These are phyloP conservation scores for Wickerhamiella cacticola DNA, from an alignment of 805 yeast species.

Conservation along the genomic window DNA sequence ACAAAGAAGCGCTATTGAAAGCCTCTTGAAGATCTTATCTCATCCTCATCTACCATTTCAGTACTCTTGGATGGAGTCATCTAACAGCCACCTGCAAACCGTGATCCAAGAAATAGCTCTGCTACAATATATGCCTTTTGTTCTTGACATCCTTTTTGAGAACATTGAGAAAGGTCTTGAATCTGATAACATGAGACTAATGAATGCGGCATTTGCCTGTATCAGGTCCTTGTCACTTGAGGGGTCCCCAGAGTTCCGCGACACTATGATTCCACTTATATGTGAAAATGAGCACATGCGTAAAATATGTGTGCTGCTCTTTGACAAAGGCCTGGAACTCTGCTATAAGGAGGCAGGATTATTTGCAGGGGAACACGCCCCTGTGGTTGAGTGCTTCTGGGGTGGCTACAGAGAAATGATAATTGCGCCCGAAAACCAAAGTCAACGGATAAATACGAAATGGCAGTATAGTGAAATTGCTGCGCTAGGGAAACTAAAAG, in stretches of 20 bases:
- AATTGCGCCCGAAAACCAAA: background rate
- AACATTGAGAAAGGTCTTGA: background rate
- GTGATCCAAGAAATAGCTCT: background rate
- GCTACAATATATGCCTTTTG: background rate
- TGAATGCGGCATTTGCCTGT: background rate
- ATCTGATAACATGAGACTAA: background rate
- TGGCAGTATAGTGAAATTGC: background rate
- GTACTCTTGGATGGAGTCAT: background rate
- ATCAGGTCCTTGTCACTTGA: background rate
- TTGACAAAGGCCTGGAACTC: background rate
- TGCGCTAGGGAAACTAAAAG: background rate
- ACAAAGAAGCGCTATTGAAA: background rate
- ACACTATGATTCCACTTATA: background rate
- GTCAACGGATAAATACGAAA: background rate
- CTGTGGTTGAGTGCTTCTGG: background rate
- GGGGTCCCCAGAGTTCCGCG: background rate
- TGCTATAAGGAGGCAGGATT: background rate
- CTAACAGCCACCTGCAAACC: background rate
- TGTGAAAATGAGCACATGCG: background rate
- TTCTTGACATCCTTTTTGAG: background rate
- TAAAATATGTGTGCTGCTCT: background rate
- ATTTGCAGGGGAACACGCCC: background rate
- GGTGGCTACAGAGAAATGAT: background rate
- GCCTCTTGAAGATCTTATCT: background rate
- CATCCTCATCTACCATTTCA: constrained; percentile 1